Evolutionary conservation across 345 rosid species (phyloP).

Genomic region (Cardamine chenopodiifolia): DNA sequence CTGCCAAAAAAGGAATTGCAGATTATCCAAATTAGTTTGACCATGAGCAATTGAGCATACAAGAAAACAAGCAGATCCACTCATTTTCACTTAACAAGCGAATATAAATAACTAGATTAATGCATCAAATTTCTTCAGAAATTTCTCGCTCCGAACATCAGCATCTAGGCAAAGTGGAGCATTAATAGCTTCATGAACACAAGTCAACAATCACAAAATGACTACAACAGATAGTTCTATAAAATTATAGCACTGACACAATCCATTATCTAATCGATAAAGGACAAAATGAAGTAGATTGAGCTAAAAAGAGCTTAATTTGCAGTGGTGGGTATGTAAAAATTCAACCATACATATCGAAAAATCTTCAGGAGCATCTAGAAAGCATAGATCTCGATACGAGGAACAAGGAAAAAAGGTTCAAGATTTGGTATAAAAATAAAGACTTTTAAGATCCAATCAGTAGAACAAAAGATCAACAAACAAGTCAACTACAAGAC

Average conservation of each 20-base stretch:
- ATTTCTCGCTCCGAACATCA: conserved; percentile 9
- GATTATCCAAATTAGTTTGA: conserved; percentile 17
- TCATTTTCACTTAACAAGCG: not conserved
- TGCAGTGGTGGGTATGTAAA: conserved; percentile 11
- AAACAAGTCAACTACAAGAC: conserved; percentile 27
- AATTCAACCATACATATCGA: conserved; percentile 4
- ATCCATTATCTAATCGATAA: not conserved
- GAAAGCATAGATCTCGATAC: conserved; percentile 25
- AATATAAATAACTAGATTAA: not conserved
- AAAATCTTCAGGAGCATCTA: not conserved
- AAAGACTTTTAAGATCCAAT: conserved; percentile 12
- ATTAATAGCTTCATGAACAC: conserved; percentile 12
- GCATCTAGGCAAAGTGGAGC: not conserved
- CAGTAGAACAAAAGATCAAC: conserved; percentile 13
- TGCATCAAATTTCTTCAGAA: not conserved
- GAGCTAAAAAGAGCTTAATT: conserved; percentile 22
- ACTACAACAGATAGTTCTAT: conserved; percentile 1
- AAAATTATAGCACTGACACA: conserved; percentile 9
- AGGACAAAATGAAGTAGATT: conserved; percentile 9
- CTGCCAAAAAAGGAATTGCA: conserved; percentile 46
- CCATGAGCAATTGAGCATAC: conserved; percentile 11
- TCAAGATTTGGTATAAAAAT: conserved; percentile 15
- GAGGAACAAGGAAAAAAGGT: conserved; percentile 8
- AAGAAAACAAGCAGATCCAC: conserved; percentile 21
- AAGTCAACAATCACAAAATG: conserved; percentile 3